Evolutionary conservation across 2,329 filamentous ascomycete species (phyloP), one percentile per base, ranked within the genome.

Genomic region (Trichothecium sympodiale): DNA sequence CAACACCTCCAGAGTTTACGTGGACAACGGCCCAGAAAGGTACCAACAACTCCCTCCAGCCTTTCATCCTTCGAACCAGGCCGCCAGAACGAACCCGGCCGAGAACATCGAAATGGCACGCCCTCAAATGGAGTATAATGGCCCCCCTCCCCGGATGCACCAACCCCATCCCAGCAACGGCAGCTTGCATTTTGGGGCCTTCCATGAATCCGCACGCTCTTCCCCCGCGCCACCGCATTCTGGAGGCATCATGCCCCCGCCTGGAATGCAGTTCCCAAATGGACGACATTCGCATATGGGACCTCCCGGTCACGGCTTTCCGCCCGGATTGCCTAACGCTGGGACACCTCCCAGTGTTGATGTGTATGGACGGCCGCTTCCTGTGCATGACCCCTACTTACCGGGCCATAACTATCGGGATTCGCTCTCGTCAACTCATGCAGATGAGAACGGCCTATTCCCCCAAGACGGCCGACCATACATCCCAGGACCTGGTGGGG

Each of bases 321-420:
- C 56, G 17, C 60, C 57, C 4, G 52, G 60, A 53, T 51, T 51
- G 48, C 55, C 46, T 4, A 42, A 53, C 13, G 57, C 60, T 8
- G 53, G 60, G 39, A 52, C 56, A 23, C 57, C 53, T 10, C 48
- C 48, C 15, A 49, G 46, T 16, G 55, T 62, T 16, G 61, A 65
- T 35, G 50, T 38, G 29, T 64, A 56, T 31, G 60, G 56, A 7
- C 51, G 59, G 33, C 59, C 57, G 8, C 39, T 61, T 53, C 36
- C 51, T 49, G 8, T 55, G 52, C 7, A 70, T 71, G 47, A 68
- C 66, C 3, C 69, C 73, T 2, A 25, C 10, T 65, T 68, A 2
- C 75, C 72, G 2, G 69, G 73, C 4, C 73, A 73, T 42, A 78
- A 73, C 52, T 75, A 74, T 46, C 74, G 76, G 37, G 74, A 67